Percentiles rank a stretch among this genome's conserved stretches.
Conservation (phyloP, 2,329 filamentous ascomycete species). For the Nakataea oryzae region DNA sequence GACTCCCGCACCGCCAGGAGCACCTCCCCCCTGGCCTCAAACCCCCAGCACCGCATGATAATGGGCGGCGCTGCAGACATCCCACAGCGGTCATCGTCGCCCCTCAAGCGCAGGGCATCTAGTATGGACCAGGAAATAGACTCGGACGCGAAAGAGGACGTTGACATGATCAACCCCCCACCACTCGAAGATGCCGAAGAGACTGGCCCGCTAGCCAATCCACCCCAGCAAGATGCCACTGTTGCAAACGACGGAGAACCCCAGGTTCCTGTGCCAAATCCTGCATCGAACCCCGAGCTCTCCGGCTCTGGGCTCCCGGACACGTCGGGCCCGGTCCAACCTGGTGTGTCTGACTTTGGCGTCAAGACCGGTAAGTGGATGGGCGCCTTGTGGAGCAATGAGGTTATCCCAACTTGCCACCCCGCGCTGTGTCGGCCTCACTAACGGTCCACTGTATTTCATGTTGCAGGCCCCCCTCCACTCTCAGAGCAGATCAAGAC, state of each 20-base stretch:
- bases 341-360: neutral
- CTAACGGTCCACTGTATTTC: neutral
- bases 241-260: neutral
- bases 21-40: constrained; percentile 40
- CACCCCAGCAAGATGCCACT: neutral
- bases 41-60: constrained; percentile 43
- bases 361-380: neutral
- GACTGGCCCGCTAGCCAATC: neutral
- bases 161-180: constrained; percentile 30
- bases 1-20: constrained; percentile 25
- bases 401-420: neutral
- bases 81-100: constrained; percentile 52
- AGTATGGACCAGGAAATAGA: constrained; percentile 45
- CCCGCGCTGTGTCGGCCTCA: neutral
- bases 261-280: neutral
- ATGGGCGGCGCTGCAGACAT: constrained; percentile 50
- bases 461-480: constrained; percentile 20
- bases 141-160: constrained; percentile 28
- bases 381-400: neutral
- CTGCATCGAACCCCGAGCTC: neutral
- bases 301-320: too few relatives aligned
- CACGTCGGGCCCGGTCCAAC: neutral
- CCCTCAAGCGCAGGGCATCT: constrained; percentile 52
- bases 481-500: constrained; percentile 56
- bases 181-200: constrained; percentile 7